These are phyloP conservation scores for Aspergillus novofumigatus DNA, from an alignment of 2,329 filamentous ascomycete genomes.

Conservation along the genomic window DNA sequence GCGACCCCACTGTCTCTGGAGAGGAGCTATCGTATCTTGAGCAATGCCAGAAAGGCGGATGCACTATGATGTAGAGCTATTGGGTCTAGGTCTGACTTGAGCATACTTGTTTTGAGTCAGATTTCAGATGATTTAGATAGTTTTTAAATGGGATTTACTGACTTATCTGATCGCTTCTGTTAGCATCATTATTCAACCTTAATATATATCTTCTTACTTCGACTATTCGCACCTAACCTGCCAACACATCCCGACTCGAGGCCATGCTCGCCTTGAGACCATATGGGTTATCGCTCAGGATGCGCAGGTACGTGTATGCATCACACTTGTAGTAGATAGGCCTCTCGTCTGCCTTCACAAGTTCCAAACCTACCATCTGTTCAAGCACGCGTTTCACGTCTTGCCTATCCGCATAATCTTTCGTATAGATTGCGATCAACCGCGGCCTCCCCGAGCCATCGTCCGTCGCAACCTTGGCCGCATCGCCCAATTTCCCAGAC, in stretches of 20 bases:
- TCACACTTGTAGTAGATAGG: constrained; percentile 77
- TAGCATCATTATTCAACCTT: constrained; percentile 6
- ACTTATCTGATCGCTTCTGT: constrained; percentile 1
- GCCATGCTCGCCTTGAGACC: constrained; percentile 53
- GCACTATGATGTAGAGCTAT: constrained; percentile 46
- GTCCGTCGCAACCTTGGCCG: constrained; percentile 67
- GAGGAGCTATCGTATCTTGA: constrained; percentile 79
- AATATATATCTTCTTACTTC: neutral
- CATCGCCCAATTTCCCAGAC: constrained; percentile 65
- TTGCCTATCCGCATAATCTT: constrained; percentile 63
- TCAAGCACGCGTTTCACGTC: constrained; percentile 67
- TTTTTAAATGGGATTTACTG: neutral
- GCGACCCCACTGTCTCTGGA: constrained; percentile 47
- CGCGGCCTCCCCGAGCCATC: constrained; percentile 40
- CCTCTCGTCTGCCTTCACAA: constrained; percentile 45
- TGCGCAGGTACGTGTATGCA: constrained; percentile 67
- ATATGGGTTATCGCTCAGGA: constrained; percentile 59
- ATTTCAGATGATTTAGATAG: neutral
- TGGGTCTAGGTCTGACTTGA: neutral
- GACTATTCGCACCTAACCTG: constrained; percentile 18
- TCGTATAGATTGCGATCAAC: constrained; percentile 74
- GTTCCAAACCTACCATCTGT: constrained; percentile 57
- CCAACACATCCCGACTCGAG: constrained; percentile 37
- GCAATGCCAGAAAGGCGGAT: constrained; percentile 46
- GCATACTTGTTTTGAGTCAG: neutral